Percentiles rank a stretch among this genome's conserved stretches.
These are phyloP conservation scores for Venturia effusa DNA, from an alignment of 2,329 filamentous ascomycete genomes.

Conservation along the genomic window DNA sequence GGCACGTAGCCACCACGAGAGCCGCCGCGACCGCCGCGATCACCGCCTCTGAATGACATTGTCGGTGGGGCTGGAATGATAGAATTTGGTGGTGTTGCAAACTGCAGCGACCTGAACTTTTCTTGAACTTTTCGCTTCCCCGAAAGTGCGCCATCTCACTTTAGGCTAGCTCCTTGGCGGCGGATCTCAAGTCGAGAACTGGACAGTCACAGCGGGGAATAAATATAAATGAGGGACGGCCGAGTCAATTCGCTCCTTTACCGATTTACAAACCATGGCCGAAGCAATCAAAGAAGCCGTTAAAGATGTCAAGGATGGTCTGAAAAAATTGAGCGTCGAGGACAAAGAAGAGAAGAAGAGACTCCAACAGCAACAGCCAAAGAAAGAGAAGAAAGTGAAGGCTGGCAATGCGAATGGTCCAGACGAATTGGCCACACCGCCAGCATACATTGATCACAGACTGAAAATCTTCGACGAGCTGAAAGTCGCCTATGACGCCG, in stretches of 20 bases:
- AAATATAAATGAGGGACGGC: neutral
- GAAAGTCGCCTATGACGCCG: constrained; percentile 72
- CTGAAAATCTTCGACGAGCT: constrained; percentile 81
- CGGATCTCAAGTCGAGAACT: neutral
- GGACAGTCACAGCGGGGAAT: neutral
- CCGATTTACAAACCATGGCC: constrained; percentile 24
- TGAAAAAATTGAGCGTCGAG: constrained; percentile 48
- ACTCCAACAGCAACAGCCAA: constrained; percentile 7
- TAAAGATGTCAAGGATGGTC: constrained; percentile 49
- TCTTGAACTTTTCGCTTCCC: neutral
- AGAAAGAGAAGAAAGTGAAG: constrained; percentile 29
- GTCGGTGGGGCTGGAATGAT: constrained; percentile 17
- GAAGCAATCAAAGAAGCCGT: constrained; percentile 39
- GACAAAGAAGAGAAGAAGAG: constrained; percentile 17
- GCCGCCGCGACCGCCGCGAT: constrained; percentile 37
- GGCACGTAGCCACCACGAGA: constrained; percentile 28
- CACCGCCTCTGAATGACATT: constrained; percentile 53
- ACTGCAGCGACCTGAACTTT: neutral
- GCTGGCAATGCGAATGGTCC: constrained; percentile 28
- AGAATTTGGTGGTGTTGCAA: neutral
- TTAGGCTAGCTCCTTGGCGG: neutral
- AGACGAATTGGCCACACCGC: constrained; percentile 42
- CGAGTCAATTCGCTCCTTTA: neutral
- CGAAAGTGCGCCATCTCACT: neutral
- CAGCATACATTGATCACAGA: constrained; percentile 72